These are phyloP conservation scores for Amanita muscaria DNA, from an alignment of 768 basidiomycete species.

Conservation along the genomic window DNA sequence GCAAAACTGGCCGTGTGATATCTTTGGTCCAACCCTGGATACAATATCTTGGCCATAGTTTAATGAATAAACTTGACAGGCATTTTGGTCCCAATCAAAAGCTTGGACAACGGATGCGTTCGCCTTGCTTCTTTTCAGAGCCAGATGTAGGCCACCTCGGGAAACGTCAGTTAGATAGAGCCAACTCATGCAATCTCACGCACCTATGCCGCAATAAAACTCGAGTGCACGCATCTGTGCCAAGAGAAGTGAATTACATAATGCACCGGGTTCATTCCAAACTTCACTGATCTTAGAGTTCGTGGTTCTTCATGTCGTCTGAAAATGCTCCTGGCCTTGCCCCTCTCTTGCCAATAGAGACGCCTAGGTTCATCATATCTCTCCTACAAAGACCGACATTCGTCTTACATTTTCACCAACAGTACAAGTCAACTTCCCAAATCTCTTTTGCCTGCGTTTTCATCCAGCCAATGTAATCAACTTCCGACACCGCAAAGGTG, in stretches of 20 bases:
- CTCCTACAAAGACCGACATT: constrained; percentile 5
- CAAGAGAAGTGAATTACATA: constrained; percentile 3
- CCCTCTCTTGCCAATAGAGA: too few species aligned
- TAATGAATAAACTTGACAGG: constrained; percentile 58
- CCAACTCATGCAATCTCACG: constrained; percentile 8
- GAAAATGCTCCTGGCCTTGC: too few species aligned
- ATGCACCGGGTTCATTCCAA: constrained; percentile 2
- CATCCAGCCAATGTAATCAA: constrained; percentile 21
- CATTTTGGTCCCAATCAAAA: constrained; percentile 79
- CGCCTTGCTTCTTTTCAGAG: constrained; percentile 44
- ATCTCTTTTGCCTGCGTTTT: constrained; percentile 15
- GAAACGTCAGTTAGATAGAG: background rate
- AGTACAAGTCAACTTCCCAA: constrained; percentile 13
- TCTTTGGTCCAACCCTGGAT: constrained; percentile 33
- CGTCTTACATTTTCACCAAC: constrained; percentile 3
- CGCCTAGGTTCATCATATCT: too few species aligned
- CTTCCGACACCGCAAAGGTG: constrained; percentile 31
- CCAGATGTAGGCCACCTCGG: constrained; percentile 66
- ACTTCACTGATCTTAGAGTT: background rate
- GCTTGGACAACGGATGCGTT: constrained; percentile 47
- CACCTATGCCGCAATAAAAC: constrained; percentile 79
- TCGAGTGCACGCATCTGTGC: constrained; percentile 35
- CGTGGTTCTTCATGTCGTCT: too few species aligned
- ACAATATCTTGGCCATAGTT: constrained; percentile 46
- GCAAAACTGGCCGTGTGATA: background rate